Conservation (phyloP, 305 asterid species). For the Fraxinus sp. region DNA sequence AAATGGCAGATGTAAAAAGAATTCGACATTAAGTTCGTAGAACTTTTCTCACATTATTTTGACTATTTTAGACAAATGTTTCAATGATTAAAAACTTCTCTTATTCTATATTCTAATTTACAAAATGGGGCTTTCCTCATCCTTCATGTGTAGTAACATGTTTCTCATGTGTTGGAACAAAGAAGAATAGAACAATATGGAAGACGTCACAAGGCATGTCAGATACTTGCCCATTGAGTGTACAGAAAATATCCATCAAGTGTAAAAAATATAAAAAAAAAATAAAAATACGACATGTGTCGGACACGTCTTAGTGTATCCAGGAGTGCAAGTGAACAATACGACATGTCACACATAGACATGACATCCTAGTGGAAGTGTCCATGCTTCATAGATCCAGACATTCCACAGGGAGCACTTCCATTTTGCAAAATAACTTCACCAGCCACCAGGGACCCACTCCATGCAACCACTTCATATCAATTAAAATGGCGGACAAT, state of each 20-base stretch:
- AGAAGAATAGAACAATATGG: neutral
- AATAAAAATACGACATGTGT: neutral
- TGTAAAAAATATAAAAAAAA: neutral
- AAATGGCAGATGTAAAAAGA: neutral
- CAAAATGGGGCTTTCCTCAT: neutral
- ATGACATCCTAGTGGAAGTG: neutral
- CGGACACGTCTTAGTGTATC: neutral
- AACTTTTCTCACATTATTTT: neutral
- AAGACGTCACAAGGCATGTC: neutral
- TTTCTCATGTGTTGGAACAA: neutral
- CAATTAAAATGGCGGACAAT: slow-evolving; percentile 2
- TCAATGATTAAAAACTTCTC: neutral
- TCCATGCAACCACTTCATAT: slow-evolving; percentile 6
- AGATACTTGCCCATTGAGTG: neutral
- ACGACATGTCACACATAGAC: neutral
- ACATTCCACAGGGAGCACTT: neutral
- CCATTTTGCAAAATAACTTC: neutral
- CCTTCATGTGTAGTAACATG: neutral
- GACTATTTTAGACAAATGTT: neutral
- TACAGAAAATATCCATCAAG: neutral
- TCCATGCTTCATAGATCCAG: neutral
- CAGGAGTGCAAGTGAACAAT: neutral
- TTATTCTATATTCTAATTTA: neutral
- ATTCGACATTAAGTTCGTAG: neutral
- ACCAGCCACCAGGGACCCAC: slow-evolving; percentile 12